Conservation (phyloP, 2,329 filamentous ascomycete species). For the Xylariomycetidae sp. region DNA sequence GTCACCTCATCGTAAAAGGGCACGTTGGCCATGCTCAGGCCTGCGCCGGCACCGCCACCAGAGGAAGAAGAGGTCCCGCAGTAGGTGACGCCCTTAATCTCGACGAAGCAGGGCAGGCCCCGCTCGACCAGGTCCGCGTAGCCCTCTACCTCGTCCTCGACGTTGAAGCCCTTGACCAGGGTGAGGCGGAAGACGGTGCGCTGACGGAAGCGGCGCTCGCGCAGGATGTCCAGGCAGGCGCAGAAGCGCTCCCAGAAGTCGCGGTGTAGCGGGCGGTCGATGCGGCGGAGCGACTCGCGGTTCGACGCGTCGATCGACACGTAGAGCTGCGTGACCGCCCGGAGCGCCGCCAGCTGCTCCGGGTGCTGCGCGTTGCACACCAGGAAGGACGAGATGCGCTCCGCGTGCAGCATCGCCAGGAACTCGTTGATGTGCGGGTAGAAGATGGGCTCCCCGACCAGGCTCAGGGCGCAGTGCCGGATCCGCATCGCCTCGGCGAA, state of each 20-base stretch:
- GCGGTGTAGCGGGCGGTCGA: constrained; percentile 86
- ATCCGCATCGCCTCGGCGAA: constrained; percentile 93
- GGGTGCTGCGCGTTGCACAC: constrained; percentile 98
- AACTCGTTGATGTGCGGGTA: constrained; percentile 97
- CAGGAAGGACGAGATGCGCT: constrained; percentile 88
- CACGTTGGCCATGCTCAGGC: constrained; percentile 94
- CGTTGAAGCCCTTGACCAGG: constrained; percentile 96
- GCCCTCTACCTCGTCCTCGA: constrained; percentile 86
- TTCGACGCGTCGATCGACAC: constrained; percentile 95
- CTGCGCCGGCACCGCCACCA: too few species aligned
- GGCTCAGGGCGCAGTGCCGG: constrained; percentile 82
- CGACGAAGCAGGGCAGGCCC: constrained; percentile 85
- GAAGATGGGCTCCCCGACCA: constrained; percentile 98
- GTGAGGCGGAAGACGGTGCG: constrained; percentile 93
- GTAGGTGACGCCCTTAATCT: constrained; percentile 95
- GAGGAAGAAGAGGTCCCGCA: constrained; percentile 86
- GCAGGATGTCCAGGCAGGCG: constrained; percentile 82
- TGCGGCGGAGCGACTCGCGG: constrained; percentile 77
- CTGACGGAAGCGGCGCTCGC: constrained; percentile 76
- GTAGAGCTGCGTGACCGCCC: constrained; percentile 90
- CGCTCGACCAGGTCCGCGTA: constrained; percentile 86
- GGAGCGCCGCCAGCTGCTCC: constrained; percentile 75
- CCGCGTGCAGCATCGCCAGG: constrained; percentile 72
- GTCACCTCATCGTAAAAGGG: constrained; percentile 91
- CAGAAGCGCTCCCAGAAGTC: constrained; percentile 98